A percentile compares a stretch with the other conserved stretches of the same genome.
phyloP scores from a whole-genome alignment of 441 rosid genomes.

The Populus hybrid region DNA sequence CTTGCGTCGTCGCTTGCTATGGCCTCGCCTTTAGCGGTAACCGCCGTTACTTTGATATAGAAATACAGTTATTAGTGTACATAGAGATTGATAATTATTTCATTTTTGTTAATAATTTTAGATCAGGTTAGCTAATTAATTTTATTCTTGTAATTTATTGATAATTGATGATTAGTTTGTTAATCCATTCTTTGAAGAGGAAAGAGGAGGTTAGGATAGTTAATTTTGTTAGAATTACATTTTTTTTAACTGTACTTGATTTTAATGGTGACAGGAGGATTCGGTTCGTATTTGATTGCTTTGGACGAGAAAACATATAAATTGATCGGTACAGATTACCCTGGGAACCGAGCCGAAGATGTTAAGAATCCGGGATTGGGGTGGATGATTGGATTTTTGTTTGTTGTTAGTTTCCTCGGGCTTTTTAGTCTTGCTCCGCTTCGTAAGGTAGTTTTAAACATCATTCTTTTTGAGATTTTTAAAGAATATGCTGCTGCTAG shows the following conservation, averaged over 20 bases:
- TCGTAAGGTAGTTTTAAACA: slow-evolving; percentile 54
- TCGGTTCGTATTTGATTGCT: slow-evolving; percentile 78
- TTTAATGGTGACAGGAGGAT: slow-evolving; percentile 55
- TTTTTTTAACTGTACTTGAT: not conserved
- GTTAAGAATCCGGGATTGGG: slow-evolving; percentile 70
- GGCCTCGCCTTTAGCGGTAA: slow-evolving; percentile 90
- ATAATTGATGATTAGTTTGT: not conserved
- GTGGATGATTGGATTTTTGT: slow-evolving; percentile 89
- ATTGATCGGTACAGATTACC: slow-evolving; percentile 78
- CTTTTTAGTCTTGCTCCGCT: slow-evolving; percentile 84
- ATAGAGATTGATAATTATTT: not conserved
- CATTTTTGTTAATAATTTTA: not conserved
- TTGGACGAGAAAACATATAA: slow-evolving; percentile 83
- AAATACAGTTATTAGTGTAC: not conserved
- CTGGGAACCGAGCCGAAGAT: slow-evolving; percentile 71
- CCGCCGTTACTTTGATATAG: not conserved
- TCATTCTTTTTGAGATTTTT: not conserved
- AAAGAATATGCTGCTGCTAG: not conserved
- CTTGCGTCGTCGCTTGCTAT: slow-evolving; percentile 91
- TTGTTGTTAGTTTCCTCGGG: slow-evolving; percentile 85
- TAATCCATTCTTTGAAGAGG: not conserved
- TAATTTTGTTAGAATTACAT: not conserved
- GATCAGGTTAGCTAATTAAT: not conserved
- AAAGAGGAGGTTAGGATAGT: not conserved
- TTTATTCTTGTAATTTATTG: not conserved